Evolutionary conservation across 2,329 filamentous ascomycete species (phyloP), one percentile per base, ranked within the genome.

Genomic region (Seiridium unicorne): DNA sequence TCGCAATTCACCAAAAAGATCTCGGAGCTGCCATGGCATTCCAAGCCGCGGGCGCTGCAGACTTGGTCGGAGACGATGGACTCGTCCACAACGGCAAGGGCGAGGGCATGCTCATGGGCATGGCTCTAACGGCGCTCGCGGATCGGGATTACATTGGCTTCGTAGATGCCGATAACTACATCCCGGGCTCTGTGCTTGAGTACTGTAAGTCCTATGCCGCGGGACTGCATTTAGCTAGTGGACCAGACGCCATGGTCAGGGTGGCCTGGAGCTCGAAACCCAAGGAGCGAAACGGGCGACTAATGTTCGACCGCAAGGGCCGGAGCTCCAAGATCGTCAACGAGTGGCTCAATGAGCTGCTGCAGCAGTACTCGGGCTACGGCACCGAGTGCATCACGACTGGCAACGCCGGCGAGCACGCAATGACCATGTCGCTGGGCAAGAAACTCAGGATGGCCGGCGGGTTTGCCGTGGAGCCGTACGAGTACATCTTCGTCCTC

Each of bases 351-450:
- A 73, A 73, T 62, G 58, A 53, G 3, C 47, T 72, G 34, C 60
- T 73, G 9, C 58, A 62, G 13, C 44, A 55, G n/a, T 51, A 55
- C 18, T 58, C 54, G 35, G 47, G 60, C 7, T 56, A 53, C 7
- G 51, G 47, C 48, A 47, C 36, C 32, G 64, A 65, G n/a, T 61
- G 70, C 13, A 65, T 74, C 51, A 65, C 66, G 3, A 74, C 72
- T 1, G 72, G 70, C 8, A 74, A 74, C 55, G 71, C 72, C 1
- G 72, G 70, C 36, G 70, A 73, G 59, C 70, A 73, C 55, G 70
- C 71, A 60, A 74, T 77, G 68, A 72, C 68, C 10, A 70, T 77
- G 61, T 69, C 68, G 6, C 64, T 78, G n/a, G 76, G 73, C 2
- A 56, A 67, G 8, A 70, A 74, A 63, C 63, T 73, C 35, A 59